phyloP scores from a whole-genome alignment of 257 asterid species.

The Rauvolfia tetraphylla region DNA sequence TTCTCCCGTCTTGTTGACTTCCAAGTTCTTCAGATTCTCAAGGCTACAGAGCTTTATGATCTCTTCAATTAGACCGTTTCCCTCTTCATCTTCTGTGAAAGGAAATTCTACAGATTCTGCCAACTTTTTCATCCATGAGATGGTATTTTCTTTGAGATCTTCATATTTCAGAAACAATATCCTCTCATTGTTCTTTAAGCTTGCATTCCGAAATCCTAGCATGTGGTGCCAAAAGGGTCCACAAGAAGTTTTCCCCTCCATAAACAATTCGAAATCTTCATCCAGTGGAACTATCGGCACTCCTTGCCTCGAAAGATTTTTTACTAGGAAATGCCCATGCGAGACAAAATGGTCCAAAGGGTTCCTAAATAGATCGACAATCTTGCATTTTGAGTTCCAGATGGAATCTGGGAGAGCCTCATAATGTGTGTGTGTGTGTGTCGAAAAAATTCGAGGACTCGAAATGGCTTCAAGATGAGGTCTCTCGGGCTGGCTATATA shows the following conservation, averaged over 20 bases:
- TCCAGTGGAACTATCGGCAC: neutral
- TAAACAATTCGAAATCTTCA: neutral
- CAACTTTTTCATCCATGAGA: neutral
- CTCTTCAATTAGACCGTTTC: neutral
- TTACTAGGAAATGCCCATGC: neutral
- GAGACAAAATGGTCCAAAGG: neutral
- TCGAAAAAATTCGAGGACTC: neutral
- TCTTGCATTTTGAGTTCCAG: neutral
- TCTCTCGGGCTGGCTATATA: no score
- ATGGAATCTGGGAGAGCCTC: neutral
- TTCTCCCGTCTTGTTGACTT: neutral
- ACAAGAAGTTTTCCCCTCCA: neutral
- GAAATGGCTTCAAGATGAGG: no score
- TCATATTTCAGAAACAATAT: slow-evolving; percentile 3
- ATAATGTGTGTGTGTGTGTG: neutral
- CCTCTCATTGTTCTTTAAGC: neutral
- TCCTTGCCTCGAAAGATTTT: neutral
- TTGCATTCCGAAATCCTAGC: neutral
- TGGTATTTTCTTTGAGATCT: neutral
- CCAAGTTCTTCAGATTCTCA: slow-evolving; percentile 9
- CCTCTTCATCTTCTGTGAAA: neutral
- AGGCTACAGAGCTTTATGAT: slow-evolving; percentile 3
- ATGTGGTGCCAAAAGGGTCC: neutral
- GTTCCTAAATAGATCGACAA: slow-evolving; percentile 1
- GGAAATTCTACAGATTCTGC: neutral